phyloP scores from a whole-genome alignment of 108 stramenopile species.

The Cyclotella atomus region DNA sequence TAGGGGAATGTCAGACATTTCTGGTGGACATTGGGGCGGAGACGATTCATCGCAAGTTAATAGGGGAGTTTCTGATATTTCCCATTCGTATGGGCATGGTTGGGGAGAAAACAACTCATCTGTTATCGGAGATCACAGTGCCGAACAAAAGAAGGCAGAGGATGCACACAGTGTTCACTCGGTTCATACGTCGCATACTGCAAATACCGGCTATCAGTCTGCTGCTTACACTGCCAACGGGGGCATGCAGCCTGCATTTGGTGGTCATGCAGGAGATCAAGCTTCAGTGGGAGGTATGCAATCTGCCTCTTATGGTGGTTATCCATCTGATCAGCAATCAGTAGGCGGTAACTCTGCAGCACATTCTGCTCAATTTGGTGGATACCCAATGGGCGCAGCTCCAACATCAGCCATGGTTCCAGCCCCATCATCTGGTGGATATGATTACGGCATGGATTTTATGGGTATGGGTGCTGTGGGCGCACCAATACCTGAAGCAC shows the following conservation, averaged over 20 bases:
- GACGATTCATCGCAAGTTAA: not conserved
- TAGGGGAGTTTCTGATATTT: not conserved
- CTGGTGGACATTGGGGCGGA: not conserved
- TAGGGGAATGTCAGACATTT: conserved; percentile 3
- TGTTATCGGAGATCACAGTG: not conserved
- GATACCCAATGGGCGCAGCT: not conserved
- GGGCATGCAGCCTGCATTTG: not conserved
- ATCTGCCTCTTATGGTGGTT: not conserved
- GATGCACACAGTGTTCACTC: not conserved
- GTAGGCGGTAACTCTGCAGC: not conserved
- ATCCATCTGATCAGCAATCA: not conserved
- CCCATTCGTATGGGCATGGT: conserved; percentile 8
- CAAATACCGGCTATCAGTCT: not conserved
- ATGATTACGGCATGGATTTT: not conserved
- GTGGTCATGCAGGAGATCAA: not conserved
- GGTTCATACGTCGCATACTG: not conserved
- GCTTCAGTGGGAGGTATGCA: conserved; percentile 1
- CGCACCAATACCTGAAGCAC: not conserved
- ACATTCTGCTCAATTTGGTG: not conserved
- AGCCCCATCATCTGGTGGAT: not conserved
- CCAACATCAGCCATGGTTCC: conserved; percentile 2
- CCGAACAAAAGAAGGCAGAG: not conserved
- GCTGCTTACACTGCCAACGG: not conserved
- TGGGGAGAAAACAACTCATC: conserved; percentile 10
- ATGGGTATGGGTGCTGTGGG: conserved; percentile 22